A percentile compares a stretch with the other conserved stretches of the same genome.
phyloP scores from a whole-genome alignment of 1,284 basidiomycete species.

The Fereydounia khargensis region DNA sequence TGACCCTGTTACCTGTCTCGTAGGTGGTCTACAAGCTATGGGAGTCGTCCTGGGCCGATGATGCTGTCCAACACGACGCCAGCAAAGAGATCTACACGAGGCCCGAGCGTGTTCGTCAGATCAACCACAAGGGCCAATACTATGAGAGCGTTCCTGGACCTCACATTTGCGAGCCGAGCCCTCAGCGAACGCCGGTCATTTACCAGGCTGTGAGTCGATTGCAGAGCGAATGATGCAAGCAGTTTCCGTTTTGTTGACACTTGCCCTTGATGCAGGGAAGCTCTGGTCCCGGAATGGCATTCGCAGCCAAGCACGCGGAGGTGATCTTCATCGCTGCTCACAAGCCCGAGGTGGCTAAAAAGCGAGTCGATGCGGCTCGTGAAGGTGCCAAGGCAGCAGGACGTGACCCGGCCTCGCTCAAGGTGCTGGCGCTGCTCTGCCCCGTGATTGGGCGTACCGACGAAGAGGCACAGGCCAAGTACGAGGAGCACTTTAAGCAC shows the following conservation, averaged over 20 bases:
- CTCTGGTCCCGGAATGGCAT: slow-evolving; percentile 51
- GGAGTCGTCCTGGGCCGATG: slow-evolving; percentile 58
- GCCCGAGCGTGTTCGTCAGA: slow-evolving; percentile 48
- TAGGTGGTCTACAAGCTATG: slow-evolving; percentile 58
- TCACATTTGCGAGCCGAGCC: slow-evolving; percentile 55
- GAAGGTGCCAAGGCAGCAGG: slow-evolving; percentile 35
- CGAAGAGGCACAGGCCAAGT: slow-evolving; percentile 51
- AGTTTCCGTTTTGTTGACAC: neutral
- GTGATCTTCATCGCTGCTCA: slow-evolving; percentile 57
- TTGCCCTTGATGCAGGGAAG: slow-evolving; percentile 27
- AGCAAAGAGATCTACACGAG: slow-evolving; percentile 39
- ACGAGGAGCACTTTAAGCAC: slow-evolving; percentile 39
- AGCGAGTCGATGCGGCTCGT: slow-evolving; percentile 43
- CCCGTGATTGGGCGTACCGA: slow-evolving; percentile 53
- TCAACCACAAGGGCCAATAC: slow-evolving; percentile 55
- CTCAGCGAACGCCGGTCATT: slow-evolving; percentile 55
- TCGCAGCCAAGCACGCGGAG: slow-evolving; percentile 57
- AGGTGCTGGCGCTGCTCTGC: slow-evolving; percentile 50
- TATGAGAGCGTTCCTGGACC: slow-evolving; percentile 52
- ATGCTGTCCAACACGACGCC: slow-evolving; percentile 47
- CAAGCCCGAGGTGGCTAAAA: slow-evolving; percentile 43
- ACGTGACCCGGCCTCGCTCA: slow-evolving; percentile 46
- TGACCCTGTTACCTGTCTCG: too few species aligned
- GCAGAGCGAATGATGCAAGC: neutral
- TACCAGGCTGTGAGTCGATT: slow-evolving; percentile 47